Conservation (phyloP, 371 early-diverging fungal genomes). For the Cokeromyces recurvatus region DNA sequence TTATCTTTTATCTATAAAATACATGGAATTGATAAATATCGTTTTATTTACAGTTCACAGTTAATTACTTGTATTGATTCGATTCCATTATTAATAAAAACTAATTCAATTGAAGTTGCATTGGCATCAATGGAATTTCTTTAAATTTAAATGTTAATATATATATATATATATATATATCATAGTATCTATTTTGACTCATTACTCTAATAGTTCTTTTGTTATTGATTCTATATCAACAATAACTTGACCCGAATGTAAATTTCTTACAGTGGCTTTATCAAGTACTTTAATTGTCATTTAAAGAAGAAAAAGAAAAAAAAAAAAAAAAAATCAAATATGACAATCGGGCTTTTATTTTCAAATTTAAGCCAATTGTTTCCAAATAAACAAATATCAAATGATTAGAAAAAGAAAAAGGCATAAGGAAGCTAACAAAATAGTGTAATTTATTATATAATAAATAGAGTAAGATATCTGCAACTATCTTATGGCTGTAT, state of each 20-base stretch:
- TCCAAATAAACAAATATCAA: too few species aligned
- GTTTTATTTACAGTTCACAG: neutral
- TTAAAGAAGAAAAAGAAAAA: too few species aligned
- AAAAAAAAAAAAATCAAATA: too few species aligned
- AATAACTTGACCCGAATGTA: slow-evolving; percentile 34
- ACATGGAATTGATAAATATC: neutral
- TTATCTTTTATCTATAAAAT: slow-evolving; percentile 47
- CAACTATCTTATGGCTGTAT: too few species aligned
- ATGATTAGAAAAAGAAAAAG: too few species aligned
- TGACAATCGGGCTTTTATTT: too few species aligned
- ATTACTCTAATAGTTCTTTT: slow-evolving; percentile 39
- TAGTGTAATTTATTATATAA: too few species aligned
- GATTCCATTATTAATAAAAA: slow-evolving; percentile 32
- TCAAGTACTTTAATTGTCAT: slow-evolving; percentile 15
- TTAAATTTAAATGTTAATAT: neutral
- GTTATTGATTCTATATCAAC: slow-evolving; percentile 18
- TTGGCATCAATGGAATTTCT: slow-evolving; percentile 52
- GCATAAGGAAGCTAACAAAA: too few species aligned
- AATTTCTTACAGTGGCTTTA: slow-evolving; percentile 8
- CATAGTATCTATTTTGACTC: too few species aligned
- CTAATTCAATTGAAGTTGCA: slow-evolving; percentile 32
- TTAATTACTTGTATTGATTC: slow-evolving; percentile 24
- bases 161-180: too few species aligned
- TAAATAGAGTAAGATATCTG: too few species aligned
- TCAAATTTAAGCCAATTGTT: too few species aligned